phyloP scores from a whole-genome alignment of 768 basidiomycete genomes.

The Boletus reticulatus region DNA sequence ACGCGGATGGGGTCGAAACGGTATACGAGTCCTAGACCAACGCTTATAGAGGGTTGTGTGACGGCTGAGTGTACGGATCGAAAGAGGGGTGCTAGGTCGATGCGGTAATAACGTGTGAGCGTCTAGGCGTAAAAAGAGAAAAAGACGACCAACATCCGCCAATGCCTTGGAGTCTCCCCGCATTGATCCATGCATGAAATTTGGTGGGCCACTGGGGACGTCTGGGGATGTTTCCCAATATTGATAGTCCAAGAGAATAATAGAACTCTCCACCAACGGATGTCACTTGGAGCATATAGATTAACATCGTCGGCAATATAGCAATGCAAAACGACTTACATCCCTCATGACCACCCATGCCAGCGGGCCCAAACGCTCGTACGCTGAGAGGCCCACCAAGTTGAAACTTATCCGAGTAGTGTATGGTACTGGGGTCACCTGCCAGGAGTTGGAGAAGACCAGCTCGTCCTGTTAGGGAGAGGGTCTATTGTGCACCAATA shows the following conservation, averaged over 20 bases:
- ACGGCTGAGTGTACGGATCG: conserved; percentile 17
- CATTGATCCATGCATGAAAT: conserved; percentile 76
- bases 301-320: background rate
- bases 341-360: conserved; percentile 76
- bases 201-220: conserved; percentile 86
- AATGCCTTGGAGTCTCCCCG: conserved; percentile 66
- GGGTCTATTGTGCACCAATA: conserved; percentile 45
- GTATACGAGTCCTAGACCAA: conserved; percentile 81
- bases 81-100: conserved; percentile 3
- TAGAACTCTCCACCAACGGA: conserved; percentile 81
- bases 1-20: conserved; percentile 80
- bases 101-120: background rate
- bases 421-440: conserved; percentile 35
- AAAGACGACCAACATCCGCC: conserved; percentile 47
- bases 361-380: conserved; percentile 70
- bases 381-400: conserved; percentile 89
- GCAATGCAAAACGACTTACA: conserved; percentile 39
- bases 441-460: conserved; percentile 70
- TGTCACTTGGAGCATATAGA: conserved; percentile 52
- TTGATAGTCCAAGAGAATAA: conserved; percentile 73
- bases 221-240: conserved; percentile 70
- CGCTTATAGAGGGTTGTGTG: conserved; percentile 62
- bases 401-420: conserved; percentile 86
- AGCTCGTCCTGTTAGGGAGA: conserved; percentile 69
- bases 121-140: background rate